Evolutionary conservation across 108 stramenopile species (phyloP).

Genomic region (Conticribra weissflogii): DNA sequence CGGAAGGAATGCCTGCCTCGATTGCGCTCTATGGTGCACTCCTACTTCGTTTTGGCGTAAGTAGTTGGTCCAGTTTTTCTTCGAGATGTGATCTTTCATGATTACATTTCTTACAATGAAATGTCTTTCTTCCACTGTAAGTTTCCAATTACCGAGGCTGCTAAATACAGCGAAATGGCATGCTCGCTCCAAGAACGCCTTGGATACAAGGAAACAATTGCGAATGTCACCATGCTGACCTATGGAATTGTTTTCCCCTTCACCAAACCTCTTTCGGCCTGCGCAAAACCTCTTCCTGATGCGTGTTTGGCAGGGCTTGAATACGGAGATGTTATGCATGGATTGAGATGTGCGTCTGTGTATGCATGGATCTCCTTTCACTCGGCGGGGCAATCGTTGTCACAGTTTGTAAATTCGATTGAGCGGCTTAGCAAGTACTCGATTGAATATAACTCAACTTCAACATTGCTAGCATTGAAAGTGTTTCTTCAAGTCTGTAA

Average conservation of each 20-base stretch:
- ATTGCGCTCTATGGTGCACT: conserved; percentile 12
- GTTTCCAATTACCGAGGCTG: conserved; percentile 1
- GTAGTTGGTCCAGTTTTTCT: no score
- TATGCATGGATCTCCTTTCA: not conserved
- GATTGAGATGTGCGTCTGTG: conserved; percentile 1
- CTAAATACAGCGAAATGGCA: conserved; percentile 12
- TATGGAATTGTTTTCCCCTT: conserved; percentile 6
- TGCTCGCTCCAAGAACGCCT: not conserved
- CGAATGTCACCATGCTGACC: not conserved
- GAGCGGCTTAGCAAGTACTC: not conserved
- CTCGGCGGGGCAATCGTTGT: conserved; percentile 2
- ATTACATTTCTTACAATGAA: no score
- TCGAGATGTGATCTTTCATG: no score
- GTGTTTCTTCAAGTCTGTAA: not conserved
- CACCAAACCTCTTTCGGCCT: not conserved
- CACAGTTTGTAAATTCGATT: not conserved
- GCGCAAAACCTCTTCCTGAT: not conserved
- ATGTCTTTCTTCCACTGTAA: no score
- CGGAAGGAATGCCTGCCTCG: conserved; percentile 4
- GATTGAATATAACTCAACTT: conserved; percentile 1
- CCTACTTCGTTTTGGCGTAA: not conserved
- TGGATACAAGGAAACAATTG: not conserved
- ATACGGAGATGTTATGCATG: conserved; percentile 8
- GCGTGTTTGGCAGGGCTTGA: not conserved
- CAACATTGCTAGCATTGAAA: not conserved